Base-by-base conservation (phyloP, 2,329 filamentous ascomycete species). In the Phialocephala subalpina region DNA sequence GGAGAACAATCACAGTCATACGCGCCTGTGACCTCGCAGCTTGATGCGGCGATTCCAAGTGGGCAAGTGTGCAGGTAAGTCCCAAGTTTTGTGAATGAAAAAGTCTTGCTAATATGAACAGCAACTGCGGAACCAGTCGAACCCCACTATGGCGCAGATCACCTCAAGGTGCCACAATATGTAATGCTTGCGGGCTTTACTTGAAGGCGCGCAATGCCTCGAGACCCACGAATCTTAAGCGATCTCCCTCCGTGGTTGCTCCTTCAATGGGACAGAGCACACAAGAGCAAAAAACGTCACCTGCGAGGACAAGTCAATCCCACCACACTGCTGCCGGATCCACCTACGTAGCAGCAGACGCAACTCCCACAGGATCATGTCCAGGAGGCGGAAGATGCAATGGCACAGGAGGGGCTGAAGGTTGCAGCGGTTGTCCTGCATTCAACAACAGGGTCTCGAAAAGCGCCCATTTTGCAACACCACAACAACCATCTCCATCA, bases 401-500 rank as follows among this genome's bases (percentile, higher is more conserved):
- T 77, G 96, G 96, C 57, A 98, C 96, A 25, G 96, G 96, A 53
- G 96, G 96, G 61, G 94, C 96, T 36, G 93, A 97, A 76, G 95
- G 94, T 22, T 99, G 96, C 78, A 94, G 93, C 77, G 96, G 96
- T 14, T 99, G 96, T 76, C 96, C 96, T 40, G 96, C 96, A 1
- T 99, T 93, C 83, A 99, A 99, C 83, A 99, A 99, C 76, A 89
- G 96, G 61, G 90, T 98, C 45, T 92, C 95, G 38, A 98, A 97
- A 78, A 92, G 88, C 56, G 91, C 92, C 20, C 91, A 92, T 77
- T 87, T 92, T 71, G 89, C 83, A 62, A 82, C 89, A 62, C 82
- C 71, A 12, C 73, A 74, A 73, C 60, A 68, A 64, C 47, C 67
- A 69, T 58, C 64, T 22, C 49, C 67, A 20, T 60, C 66, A 58